phyloP scores from a whole-genome alignment of 202 grass and related monocot genomes.

The Schoenoplectus triqueter region DNA sequence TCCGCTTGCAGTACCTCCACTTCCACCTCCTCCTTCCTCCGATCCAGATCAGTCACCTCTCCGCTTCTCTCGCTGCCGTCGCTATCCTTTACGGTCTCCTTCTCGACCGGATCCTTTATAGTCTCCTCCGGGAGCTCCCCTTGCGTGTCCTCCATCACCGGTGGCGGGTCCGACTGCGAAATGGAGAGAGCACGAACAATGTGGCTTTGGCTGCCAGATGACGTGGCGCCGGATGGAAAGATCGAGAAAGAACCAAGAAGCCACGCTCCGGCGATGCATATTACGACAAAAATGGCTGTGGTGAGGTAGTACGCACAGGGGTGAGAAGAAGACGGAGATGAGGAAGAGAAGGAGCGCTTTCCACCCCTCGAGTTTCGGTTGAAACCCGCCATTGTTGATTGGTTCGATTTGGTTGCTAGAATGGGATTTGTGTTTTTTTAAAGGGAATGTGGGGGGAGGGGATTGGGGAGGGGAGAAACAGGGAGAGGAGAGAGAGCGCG shows the following conservation, averaged over 20 bases:
- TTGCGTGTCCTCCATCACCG: conserved; percentile 23
- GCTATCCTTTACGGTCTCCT: conserved; percentile 21
- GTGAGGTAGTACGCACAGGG: conserved; percentile 78
- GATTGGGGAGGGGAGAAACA: neutral
- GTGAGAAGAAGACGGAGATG: conserved; percentile 45
- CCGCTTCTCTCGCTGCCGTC: conserved; percentile 10
- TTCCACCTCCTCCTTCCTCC: conserved; percentile 37
- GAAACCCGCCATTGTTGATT: conserved; percentile 46
- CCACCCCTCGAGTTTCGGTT: conserved; percentile 50
- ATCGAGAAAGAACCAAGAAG: conserved; percentile 63
- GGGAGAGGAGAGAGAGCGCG: neutral
- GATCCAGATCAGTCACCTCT: conserved; percentile 39
- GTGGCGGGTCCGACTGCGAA: conserved; percentile 40
- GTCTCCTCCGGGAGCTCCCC: conserved; percentile 41
- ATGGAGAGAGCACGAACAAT: conserved; percentile 41
- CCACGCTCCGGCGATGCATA: conserved; percentile 80
- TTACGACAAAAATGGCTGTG: conserved; percentile 64
- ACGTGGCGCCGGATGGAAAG: conserved; percentile 16
- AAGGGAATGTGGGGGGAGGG: neutral
- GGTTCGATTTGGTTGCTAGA: neutral
- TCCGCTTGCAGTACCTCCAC: conserved; percentile 16
- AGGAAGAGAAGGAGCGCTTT: conserved; percentile 30
- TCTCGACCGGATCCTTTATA: conserved; percentile 5
- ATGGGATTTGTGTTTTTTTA: conserved; percentile 5
- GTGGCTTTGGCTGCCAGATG: neutral